Base-by-base conservation (phyloP, 164 flowering plant species). In the Aristolochia californica region DNA sequence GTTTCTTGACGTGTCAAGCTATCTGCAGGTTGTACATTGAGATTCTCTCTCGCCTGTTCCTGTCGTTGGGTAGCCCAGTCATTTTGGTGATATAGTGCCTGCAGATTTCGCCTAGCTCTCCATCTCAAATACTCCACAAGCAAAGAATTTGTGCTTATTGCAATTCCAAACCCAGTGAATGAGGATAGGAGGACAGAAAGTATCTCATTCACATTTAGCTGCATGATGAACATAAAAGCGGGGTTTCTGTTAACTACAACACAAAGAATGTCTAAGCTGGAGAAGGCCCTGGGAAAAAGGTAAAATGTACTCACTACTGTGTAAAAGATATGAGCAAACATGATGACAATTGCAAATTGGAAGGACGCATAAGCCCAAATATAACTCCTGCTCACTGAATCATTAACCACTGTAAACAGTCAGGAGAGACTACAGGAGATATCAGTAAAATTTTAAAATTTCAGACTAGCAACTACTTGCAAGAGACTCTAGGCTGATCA, bases 351-450 rank as follows among this genome's bases (percentile, higher is more conserved):
- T 34, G 88, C 88, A 71, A 88, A 88, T 72, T 88, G 97, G 74
- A 85, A 78, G 20, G 83, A 76, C 43, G 97, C 97, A 69, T 83
- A 86, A 63, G 84, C 89, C 97, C 97, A 88, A 26, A 88, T 71
- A 74, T 72, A 88, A 52, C 80, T 72, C 77, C 72, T 83, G 80
- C 80, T 85, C 66, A 82, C 96, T 88, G 88, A 66, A 67, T 69
- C 51, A 58, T 26, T 17, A 64, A 53, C 58, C 13, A 49, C 56
- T 28, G n/a, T 23, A 45, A 30, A 17, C 57, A 50, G 15, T 34
- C 40, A 34, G 10, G 10, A 34, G 40, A 34, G 40, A 12, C 7
- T 2, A 34, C 11, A 34, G 10, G 10, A 34, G 5, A 34, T 34
- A 34, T 12, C n/a, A n/a, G n/a, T n/a, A n/a, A n/a, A n/a, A n/a